Percentiles rank a stretch among this genome's conserved stretches.
phyloP scores from a whole-genome alignment of 192 early-diverging fungal genomes.

The Podila verticillata region DNA sequence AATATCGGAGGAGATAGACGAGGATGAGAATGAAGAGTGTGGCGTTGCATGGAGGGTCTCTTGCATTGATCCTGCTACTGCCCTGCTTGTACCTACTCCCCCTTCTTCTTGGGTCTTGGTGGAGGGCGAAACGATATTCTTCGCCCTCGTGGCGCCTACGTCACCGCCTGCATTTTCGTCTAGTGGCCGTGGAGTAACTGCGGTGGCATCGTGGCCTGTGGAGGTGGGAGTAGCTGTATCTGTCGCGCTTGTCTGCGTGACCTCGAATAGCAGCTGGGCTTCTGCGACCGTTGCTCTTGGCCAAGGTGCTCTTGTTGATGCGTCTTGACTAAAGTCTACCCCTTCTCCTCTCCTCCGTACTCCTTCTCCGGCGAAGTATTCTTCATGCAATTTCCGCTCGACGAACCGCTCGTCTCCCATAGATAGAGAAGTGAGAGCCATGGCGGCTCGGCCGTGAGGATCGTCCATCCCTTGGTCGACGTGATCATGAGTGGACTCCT shows the following conservation, averaged over 20 bases:
- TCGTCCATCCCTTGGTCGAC: slow-evolving; percentile 8
- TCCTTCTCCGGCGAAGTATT: background rate
- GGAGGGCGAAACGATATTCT: background rate
- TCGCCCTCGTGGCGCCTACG: background rate
- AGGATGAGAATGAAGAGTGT: background rate
- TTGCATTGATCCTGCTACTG: background rate
- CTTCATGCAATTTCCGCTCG: background rate
- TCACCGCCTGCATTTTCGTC: too few species aligned
- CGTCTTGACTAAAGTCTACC: too few species aligned
- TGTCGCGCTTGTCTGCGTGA: background rate
- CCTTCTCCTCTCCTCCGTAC: background rate
- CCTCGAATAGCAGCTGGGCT: background rate
- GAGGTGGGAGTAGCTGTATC: background rate
- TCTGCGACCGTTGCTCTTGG: background rate
- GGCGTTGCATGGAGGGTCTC: slow-evolving; percentile 1
- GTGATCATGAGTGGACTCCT: background rate
- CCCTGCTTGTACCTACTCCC: background rate
- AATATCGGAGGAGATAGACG: background rate
- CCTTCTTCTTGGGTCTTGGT: background rate
- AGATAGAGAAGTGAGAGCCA: slow-evolving; percentile 41
- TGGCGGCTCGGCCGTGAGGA: slow-evolving; percentile 27
- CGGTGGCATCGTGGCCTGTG: background rate
- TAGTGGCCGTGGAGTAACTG: background rate
- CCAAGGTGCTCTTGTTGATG: background rate
- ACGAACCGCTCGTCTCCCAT: slow-evolving; percentile 1